These are phyloP conservation scores for Sporormia fimetaria DNA, from an alignment of 495 filamentous ascomycete species.

Conservation along the genomic window DNA sequence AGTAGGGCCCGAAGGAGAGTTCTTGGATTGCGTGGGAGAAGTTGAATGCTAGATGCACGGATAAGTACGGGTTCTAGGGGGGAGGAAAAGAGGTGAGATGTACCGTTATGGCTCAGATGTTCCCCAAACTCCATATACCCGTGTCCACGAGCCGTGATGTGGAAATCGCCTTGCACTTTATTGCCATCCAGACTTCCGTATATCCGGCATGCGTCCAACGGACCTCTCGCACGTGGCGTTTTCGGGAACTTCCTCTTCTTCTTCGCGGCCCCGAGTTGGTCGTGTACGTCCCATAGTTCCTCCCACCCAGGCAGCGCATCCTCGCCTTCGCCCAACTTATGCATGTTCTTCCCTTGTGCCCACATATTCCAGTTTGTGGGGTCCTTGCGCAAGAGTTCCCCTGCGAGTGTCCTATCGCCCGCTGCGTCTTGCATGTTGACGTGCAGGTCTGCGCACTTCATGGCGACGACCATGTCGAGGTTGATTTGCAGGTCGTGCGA, in stretches of 20 bases:
- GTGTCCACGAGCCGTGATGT: conserved; percentile 91
- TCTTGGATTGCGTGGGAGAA: conserved; percentile 96
- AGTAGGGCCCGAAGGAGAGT: conserved; percentile 91
- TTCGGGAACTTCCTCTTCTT: conserved; percentile 57
- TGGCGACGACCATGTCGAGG: conserved; percentile 82
- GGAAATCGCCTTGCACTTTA: conserved; percentile 96
- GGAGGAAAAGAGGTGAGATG: conserved; percentile 25
- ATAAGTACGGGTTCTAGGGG: conserved; percentile 2
- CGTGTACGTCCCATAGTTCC: conserved; percentile 60
- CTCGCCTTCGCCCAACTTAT: conserved; percentile 47
- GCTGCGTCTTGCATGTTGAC: conserved; percentile 96
- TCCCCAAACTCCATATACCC: conserved; percentile 69
- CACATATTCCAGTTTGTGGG: conserved; percentile 70
- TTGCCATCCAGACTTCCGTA: conserved; percentile 85
- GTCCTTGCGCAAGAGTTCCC: conserved; percentile 59
- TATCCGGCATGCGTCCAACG: conserved; percentile 62
- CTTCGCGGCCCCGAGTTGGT: conserved; percentile 53
- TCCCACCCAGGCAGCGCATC: conserved; percentile 31
- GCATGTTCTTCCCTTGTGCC: conserved; percentile 60
- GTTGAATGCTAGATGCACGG: conserved; percentile 61
- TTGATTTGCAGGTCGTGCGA: conserved; percentile 86
- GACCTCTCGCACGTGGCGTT: conserved; percentile 53
- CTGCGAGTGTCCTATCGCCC: conserved; percentile 82
- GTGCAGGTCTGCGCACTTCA: conserved; percentile 79
- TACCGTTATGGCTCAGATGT: conserved; percentile 78